Percentiles rank a stretch among this genome's conserved stretches.
Conservation (phyloP, 1,284 basidiomycete genomes). For the Tylopilus orsonianus region DNA sequence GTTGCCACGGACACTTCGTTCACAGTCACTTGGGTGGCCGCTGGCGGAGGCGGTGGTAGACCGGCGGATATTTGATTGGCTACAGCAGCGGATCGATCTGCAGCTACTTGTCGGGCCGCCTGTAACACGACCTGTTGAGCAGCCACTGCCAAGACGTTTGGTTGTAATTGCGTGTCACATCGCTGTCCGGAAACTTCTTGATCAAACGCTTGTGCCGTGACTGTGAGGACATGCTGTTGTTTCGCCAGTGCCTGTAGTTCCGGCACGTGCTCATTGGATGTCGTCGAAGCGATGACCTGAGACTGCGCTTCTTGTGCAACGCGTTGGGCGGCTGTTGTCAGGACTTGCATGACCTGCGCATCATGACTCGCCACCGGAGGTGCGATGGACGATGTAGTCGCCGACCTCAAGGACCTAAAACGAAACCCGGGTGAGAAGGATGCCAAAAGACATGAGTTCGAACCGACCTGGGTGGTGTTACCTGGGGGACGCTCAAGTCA, state of each 20-base stretch:
- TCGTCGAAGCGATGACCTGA: constrained; percentile 54
- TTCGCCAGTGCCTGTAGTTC: constrained; percentile 69
- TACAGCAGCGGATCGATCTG: constrained; percentile 49
- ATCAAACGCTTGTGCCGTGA: constrained; percentile 74
- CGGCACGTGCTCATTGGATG: constrained; percentile 44
- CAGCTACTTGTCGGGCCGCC: constrained; percentile 68
- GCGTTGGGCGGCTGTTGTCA: constrained; percentile 71
- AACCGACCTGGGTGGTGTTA: constrained; percentile 39
- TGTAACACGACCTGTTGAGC: constrained; percentile 77
- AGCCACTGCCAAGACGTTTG: constrained; percentile 60
- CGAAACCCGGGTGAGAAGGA: constrained; percentile 5
- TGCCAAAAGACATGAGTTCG: background rate
- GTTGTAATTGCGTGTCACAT: constrained; percentile 43
- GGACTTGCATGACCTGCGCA: constrained; percentile 69
- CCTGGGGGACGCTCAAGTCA: constrained; percentile 50
- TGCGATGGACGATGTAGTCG: constrained; percentile 18
- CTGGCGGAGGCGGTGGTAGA: constrained; percentile 36
- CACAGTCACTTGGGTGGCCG: constrained; percentile 65
- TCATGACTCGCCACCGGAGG: constrained; percentile 40
- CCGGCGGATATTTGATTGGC: constrained; percentile 41
- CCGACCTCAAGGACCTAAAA: constrained; percentile 31
- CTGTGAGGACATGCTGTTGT: constrained; percentile 75
- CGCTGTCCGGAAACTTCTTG: constrained; percentile 58
- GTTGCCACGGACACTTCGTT: constrained; percentile 76
- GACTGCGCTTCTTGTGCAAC: constrained; percentile 72